Evolutionary conservation across 768 basidiomycete genomes (phyloP).

Genomic region (Phlebiopsis gigantea): DNA sequence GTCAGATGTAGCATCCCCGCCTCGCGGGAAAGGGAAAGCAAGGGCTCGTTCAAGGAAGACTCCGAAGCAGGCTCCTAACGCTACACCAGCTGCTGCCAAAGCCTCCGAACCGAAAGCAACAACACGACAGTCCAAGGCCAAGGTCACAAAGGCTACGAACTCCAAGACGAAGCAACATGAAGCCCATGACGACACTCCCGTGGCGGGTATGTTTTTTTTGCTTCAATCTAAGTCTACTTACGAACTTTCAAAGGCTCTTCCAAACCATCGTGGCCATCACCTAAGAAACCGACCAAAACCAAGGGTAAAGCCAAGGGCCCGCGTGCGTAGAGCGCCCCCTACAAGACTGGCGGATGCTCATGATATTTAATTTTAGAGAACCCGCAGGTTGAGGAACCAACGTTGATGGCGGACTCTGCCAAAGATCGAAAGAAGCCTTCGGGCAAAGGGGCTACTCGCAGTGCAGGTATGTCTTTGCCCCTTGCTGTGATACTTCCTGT

Average conservation of each 20-base stretch:
- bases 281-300: background rate
- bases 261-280: background rate
- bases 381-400: too few relatives aligned
- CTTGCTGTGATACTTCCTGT: too few relatives aligned
- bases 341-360: too few relatives aligned
- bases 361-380: too few relatives aligned
- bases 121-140: background rate
- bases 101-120: background rate
- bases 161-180: background rate
- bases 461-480: too few relatives aligned
- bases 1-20: background rate
- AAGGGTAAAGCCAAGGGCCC: background rate
- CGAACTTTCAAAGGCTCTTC: background rate
- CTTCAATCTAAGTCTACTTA: background rate
- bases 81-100: background rate
- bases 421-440: too few relatives aligned
- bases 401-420: too few relatives aligned
- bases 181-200: background rate
- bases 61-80: background rate
- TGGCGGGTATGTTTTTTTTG: background rate
- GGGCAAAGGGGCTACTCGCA: too few relatives aligned
- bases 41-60: background rate
- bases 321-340: background rate
- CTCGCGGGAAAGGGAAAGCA: slow-evolving; percentile 2
- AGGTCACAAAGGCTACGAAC: background rate